Conservation (phyloP, 345 rosid genomes). For the Brassica incana region DNA sequence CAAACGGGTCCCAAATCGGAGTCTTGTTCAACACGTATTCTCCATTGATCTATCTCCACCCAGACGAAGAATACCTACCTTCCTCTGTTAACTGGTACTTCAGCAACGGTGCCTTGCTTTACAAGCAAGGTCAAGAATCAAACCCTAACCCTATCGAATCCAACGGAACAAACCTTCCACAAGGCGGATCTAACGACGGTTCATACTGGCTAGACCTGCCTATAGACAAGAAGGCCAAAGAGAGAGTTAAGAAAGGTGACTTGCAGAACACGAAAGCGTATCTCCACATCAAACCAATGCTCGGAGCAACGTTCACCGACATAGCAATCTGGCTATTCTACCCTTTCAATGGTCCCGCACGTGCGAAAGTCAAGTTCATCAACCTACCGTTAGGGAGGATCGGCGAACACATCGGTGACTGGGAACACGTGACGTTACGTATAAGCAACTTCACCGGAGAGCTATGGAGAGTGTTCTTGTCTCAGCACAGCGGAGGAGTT, state of each 20-base stretch:
- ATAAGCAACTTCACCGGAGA: conserved; percentile 77
- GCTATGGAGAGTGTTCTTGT: conserved; percentile 53
- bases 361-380: conserved; percentile 63
- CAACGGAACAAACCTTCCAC: conserved; percentile 80
- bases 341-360: conserved; percentile 82
- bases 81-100: conserved; percentile 79
- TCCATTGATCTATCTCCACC: conserved; percentile 69
- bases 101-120: conserved; percentile 64
- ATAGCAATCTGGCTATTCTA: conserved; percentile 73
- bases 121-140: conserved; percentile 63
- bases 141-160: conserved; percentile 50
- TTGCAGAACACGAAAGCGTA: conserved; percentile 50
- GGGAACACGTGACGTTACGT: conserved; percentile 85
- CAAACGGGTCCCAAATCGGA: conserved; percentile 53
- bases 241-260: conserved; percentile 71
- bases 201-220: conserved; percentile 85
- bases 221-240: conserved; percentile 42
- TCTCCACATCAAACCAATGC: conserved; percentile 72
- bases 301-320: conserved; percentile 80
- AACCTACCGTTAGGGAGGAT: conserved; percentile 57
- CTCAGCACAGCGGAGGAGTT: conserved; percentile 68
- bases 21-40: conserved; percentile 55
- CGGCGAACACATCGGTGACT: conserved; percentile 85
- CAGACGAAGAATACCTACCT: conserved; percentile 68
- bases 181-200: conserved; percentile 71